These are phyloP conservation scores for Endotrypanum monterogeii DNA, from an alignment of 208 protist genomes.

Conservation along the genomic window DNA sequence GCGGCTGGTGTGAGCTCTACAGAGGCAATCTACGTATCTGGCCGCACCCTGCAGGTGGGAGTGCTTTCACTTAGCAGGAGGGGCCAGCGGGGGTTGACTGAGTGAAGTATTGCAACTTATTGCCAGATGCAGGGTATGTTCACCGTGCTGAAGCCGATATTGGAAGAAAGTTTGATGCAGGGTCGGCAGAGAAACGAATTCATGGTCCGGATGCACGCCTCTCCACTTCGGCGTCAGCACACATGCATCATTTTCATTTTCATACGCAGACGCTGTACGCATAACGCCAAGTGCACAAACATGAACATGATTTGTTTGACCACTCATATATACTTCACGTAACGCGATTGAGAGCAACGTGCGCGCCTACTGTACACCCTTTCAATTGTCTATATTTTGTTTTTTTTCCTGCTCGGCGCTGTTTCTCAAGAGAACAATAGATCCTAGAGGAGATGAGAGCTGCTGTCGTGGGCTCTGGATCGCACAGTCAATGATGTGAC, in stretches of 20 bases:
- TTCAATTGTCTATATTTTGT: too few relatives aligned
- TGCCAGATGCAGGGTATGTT: not conserved
- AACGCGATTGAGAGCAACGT: too few relatives aligned
- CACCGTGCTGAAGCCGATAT: too few relatives aligned
- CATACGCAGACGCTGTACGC: not conserved
- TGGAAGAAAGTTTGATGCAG: not conserved
- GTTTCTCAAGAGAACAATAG: not conserved
- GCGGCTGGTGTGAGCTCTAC: conserved; percentile 46
- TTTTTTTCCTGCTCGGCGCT: too few relatives aligned
- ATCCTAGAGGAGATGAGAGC: too few relatives aligned
- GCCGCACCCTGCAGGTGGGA: not conserved
- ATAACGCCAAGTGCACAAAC: not conserved
- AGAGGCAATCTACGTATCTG: too few relatives aligned
- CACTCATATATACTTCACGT: too few relatives aligned
- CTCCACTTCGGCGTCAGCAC: not conserved
- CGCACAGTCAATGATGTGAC: not conserved
- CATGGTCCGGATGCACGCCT: not conserved
- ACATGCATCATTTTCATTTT: not conserved
- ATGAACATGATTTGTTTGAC: too few relatives aligned
- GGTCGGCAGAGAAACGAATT: not conserved
- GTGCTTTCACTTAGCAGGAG: not conserved
- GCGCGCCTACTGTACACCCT: not conserved
- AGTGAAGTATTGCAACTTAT: not conserved
- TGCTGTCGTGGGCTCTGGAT: not conserved
- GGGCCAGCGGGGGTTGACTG: not conserved